Evolutionary conservation across 2,329 filamentous ascomycete genomes (phyloP), one percentile per base, ranked within the genome.

Genomic region (Xenoacremonium recifei): DNA sequence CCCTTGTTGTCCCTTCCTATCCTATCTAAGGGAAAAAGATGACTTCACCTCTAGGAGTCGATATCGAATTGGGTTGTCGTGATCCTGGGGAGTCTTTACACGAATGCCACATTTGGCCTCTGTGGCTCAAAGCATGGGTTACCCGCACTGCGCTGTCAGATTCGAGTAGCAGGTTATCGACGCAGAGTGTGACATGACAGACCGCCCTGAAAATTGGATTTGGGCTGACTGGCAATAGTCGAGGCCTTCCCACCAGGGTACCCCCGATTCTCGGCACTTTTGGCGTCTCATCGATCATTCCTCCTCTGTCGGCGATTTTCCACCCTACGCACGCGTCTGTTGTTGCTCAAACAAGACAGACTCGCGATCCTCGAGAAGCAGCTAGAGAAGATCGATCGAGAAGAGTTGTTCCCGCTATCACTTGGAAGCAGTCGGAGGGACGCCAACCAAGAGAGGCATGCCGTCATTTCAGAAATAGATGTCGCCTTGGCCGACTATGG

Each of bases 301-400:
- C 40, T 51, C 21, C 20, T 62, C 13, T 63, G 23, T 34, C 54
- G 63, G 1, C 55, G 61, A 6, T 64, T 65, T 42, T 17, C 36
- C 7, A 45, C 37, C 3, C 42, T 62, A 11, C 59, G 61, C 3
- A 51, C 51, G 12, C 48, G 63, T 10, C 35, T 65, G 3, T 50
- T 65, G 4, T 53, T 64, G 7, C 37, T 60, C 7, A 63, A 64
- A 39, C 61, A 65, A 42, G 60, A 65, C 37, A 42, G 43, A 23
- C 15, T 65, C 3, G 50, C 47, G 6, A 20, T 54, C 6, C 55
- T 65, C 2, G 62, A 65, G 40, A 12, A 55, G 37, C n/a, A 47
- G 19, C 48, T 65, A 0, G 49, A 63, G 3, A 21, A 52, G 21
- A 47, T 59, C 6, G 61, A 65, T 42, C 19, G 44, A 20, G 35